Evolutionary conservation across 176 grass and related monocot species (phyloP).

Genomic region (maize (Zea mays)): DNA sequence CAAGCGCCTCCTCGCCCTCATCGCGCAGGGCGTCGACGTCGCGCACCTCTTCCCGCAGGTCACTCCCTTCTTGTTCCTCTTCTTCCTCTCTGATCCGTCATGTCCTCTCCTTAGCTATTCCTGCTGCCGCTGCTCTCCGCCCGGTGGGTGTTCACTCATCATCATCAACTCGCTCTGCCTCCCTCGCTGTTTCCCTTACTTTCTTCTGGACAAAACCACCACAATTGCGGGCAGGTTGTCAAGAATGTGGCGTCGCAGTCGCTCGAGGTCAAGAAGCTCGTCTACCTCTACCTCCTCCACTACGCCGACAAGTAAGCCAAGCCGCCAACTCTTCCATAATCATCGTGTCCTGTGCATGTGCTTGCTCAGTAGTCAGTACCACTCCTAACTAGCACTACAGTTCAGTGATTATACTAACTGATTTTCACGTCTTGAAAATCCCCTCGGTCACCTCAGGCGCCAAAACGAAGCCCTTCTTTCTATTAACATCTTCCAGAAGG

Average conservation of each 20-base stretch:
- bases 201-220: neutral
- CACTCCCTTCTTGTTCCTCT: neutral
- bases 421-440: neutral
- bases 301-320: constrained; percentile 86
- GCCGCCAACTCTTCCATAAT: neutral
- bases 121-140: neutral
- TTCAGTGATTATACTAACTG: neutral
- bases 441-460: constrained; percentile 48
- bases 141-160: too few species aligned
- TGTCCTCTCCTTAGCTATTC: neutral
- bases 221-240: constrained; percentile 54
- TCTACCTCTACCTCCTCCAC: constrained; percentile 94
- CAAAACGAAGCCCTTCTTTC: constrained; percentile 95
- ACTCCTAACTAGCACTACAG: neutral
- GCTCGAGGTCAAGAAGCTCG: constrained; percentile 94
- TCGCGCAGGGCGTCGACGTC: constrained; percentile 81
- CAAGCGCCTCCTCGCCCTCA: constrained; percentile 89
- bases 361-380: neutral
- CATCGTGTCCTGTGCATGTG: neutral
- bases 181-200: neutral
- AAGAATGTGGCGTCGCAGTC: constrained; percentile 91
- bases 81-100: neutral
- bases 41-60: constrained; percentile 87
- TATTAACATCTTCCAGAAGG: constrained; percentile 97
- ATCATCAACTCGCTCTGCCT: neutral